A percentile compares a stretch with the other conserved stretches of the same genome.
phyloP scores from a whole-genome alignment of 768 basidiomycete species.

The Suillus subluteus region DNA sequence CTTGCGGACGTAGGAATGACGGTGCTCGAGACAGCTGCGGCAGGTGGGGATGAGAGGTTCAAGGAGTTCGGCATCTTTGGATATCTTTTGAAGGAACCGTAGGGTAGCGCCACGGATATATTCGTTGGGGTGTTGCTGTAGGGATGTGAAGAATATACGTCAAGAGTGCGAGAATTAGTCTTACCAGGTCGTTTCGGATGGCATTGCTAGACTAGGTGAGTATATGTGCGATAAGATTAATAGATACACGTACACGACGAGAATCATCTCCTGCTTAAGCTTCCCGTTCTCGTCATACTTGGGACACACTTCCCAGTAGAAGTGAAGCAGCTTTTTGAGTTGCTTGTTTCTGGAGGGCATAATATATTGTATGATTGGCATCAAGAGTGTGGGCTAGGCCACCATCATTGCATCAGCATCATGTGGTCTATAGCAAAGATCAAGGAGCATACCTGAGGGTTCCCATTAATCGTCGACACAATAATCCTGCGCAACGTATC shows the following conservation, averaged over 20 bases:
- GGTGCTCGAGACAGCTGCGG: neutral
- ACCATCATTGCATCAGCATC: neutral
- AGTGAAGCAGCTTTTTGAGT: slow-evolving; percentile 92
- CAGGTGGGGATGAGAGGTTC: slow-evolving; percentile 66
- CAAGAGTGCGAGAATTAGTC: neutral
- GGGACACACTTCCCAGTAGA: slow-evolving; percentile 98
- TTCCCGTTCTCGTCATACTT: slow-evolving; percentile 98
- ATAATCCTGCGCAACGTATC: neutral
- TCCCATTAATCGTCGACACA: neutral
- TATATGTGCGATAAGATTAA: slow-evolving; percentile 18
- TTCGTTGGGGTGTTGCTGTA: neutral
- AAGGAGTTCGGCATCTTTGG: slow-evolving; percentile 32
- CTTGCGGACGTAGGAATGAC: slow-evolving; percentile 3
- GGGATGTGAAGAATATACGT: neutral
- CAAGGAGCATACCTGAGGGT: slow-evolving; percentile 47
- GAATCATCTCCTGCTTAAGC: slow-evolving; percentile 99
- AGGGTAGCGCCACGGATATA: neutral
- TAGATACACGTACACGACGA: slow-evolving; percentile 80
- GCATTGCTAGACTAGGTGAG: slow-evolving; percentile 62
- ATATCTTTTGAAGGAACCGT: slow-evolving; percentile 31
- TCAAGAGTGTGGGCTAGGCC: neutral
- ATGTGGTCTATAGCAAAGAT: neutral
- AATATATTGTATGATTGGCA: slow-evolving; percentile 1
- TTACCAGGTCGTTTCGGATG: neutral
- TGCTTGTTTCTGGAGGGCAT: slow-evolving; percentile 88